phyloP scores from a whole-genome alignment of 148 eudicot species.

The Bassia scoparia region DNA sequence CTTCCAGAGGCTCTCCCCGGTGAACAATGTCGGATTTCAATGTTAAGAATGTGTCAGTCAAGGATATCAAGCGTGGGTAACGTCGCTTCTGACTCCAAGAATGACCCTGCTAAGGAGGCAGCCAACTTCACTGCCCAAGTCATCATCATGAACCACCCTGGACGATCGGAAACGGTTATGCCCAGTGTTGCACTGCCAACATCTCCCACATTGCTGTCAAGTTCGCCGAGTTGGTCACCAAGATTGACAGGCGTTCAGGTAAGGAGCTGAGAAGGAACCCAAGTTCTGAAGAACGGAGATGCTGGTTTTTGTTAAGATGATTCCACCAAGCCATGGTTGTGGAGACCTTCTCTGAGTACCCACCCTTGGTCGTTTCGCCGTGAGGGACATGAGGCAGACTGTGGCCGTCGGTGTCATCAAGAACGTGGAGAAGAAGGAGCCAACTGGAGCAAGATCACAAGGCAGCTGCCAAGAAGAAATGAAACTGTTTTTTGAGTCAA shows the following conservation, averaged over 20 bases:
- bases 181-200: conserved; percentile 42
- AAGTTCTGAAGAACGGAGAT: conserved; percentile 38
- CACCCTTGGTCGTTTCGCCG: conserved; percentile 40
- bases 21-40: conserved; percentile 43
- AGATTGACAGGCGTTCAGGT: conserved; percentile 35
- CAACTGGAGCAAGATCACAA: conserved; percentile 35
- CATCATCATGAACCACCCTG: conserved; percentile 46
- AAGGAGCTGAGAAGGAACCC: conserved; percentile 40
- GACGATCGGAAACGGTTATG: conserved; percentile 37
- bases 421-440: conserved; percentile 32
- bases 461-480: conserved; percentile 30
- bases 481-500: conserved; percentile 2
- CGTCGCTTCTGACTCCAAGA: conserved; percentile 35
- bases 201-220: conserved; percentile 41
- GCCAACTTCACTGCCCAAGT: conserved; percentile 38
- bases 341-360: conserved; percentile 32
- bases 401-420: conserved; percentile 39
- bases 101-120: conserved; percentile 39
- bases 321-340: conserved; percentile 40
- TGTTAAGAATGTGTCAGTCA: conserved; percentile 37
- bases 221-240: conserved; percentile 33
- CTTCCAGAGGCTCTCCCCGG: conserved; percentile 40
- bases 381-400: conserved; percentile 39
- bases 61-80: conserved; percentile 40
- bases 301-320: conserved; percentile 35